Base-by-base conservation (phyloP, 1,284 basidiomycete species). In the Farysia itapuensis region DNA sequence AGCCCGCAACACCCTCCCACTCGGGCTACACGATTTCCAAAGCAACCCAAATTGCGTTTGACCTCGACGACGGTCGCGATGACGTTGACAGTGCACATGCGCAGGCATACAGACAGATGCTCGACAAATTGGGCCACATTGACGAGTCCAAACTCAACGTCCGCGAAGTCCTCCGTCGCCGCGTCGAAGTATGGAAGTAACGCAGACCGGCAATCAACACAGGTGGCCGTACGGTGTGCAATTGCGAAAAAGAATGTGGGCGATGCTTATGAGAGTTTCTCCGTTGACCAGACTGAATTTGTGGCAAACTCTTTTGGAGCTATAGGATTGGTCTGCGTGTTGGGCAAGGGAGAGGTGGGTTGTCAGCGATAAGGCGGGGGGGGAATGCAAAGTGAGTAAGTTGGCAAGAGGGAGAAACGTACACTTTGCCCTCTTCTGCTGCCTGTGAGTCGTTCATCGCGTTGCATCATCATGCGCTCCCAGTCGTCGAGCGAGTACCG, bases 391-490 rank as follows among this genome's bases (percentile, higher is more conserved):
- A 18, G 18, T 9, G 18, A 11, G 11, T 8, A 33, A 16, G 26
- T 22, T 21, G 12, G 28, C 15, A 16, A 25, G 19, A 33, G 16
- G 35, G 9, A 11, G 22, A 26, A 19, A 74, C 75, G 40, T 54
- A 77, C 75, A 43, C 57, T 48, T 59, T 77, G 75, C 39, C 72
- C 75, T 59, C 75, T 43, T 25, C 39, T 49, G 21, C 49, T 70
- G 15, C 75, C 75, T 1, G 75, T 77, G 15, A 77, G 43, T 7
- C 73, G 44, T 43, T 74, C 60, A 43, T 77, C 75, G 12, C 75
- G 58, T 30, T 58, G 53, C 69, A 77, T 74, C 75, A 77, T 76
- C 66, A 75, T 72, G 15, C 66, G 46, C 34, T 77, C 75, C 69
- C 72, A 77, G 39, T 72, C 60, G 54, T 77, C 75, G 30, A 77